These are phyloP conservation scores for Cryphonectria radicalis DNA, from an alignment of 2,329 filamentous ascomycete species.

Conservation along the genomic window DNA sequence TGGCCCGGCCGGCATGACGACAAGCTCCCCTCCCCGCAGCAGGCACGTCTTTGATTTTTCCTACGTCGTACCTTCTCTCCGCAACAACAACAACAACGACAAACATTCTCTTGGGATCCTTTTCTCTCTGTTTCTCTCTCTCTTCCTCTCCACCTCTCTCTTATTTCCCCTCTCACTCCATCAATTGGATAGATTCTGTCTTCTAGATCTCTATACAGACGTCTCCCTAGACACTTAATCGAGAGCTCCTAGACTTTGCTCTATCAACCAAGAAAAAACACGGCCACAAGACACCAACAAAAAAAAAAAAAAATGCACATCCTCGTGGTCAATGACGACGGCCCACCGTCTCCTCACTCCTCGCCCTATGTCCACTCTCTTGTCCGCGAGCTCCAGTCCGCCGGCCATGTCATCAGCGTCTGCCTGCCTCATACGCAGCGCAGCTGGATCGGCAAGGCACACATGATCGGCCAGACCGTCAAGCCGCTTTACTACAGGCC, in stretches of 20 bases:
- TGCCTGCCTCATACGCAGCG: slow-evolving; percentile 89
- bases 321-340: slow-evolving; percentile 78
- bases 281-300: not conserved
- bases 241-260: not conserved
- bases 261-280: not conserved
- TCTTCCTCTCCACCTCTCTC: not conserved
- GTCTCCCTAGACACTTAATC: not conserved
- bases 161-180: not conserved
- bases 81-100: not conserved
- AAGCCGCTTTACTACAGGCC: slow-evolving; percentile 83
- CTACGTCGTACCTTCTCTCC: not conserved
- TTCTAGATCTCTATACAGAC: not conserved
- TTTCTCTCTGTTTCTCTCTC: not conserved
- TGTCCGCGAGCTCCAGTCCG: slow-evolving; percentile 69
- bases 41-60: slow-evolving; percentile 13
- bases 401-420: slow-evolving; percentile 88
- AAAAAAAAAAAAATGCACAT: slow-evolving; percentile 58
- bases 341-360: slow-evolving; percentile 75
- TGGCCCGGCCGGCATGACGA: slow-evolving; percentile 15
- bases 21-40: slow-evolving; percentile 20
- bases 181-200: not conserved
- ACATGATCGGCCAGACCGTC: slow-evolving; percentile 88
- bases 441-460: slow-evolving; percentile 98
- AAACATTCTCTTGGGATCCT: not conserved
- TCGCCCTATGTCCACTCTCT: slow-evolving; percentile 82